Evolutionary conservation across 2,329 filamentous ascomycete species (phyloP), one percentile per base, ranked within the genome.

Genomic region (Amylocarpus encephaloides): DNA sequence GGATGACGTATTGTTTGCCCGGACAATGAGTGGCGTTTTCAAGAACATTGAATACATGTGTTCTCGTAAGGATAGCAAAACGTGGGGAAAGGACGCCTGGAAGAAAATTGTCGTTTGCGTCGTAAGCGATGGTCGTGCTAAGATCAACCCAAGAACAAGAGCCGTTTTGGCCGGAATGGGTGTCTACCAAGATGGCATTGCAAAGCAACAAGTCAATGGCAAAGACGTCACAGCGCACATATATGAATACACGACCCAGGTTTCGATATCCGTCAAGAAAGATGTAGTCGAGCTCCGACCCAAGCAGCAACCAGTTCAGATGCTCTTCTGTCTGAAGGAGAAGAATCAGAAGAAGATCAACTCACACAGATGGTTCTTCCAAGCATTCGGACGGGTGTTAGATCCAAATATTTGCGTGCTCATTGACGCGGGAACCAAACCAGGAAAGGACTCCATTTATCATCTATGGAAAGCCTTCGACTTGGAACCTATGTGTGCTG

Each of bases 261-360:
- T 91, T 59, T 88, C 87, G 32, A 74, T 97, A 63, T 83, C 88
- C 63, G 82, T 97, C 67, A 95, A 95, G 73, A 94, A 92, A 60
- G 86, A 86, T 53, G 80, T 95, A 38, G 92, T 97, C 7, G 78
- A 84, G 43, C 76, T 97, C 44, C 88, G 93, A 55, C 85, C 85
- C 42, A 88, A 90, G 64, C 86, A 86, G 53, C 90, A 93, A 55
- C 92, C 93, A 0, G 88, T 98, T 2, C 93, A 98, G 72, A 86
- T 98, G 74, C 80, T 98, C 4, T 98, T 98, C 75, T 98, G 93
- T 68, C 71, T 98, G 54, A 98, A 98, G 74, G 93, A 98, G 67
- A 97, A 96, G 80, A 98, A 98, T 67, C 91, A 96, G 73, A 98
- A 98, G 76, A 98, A 98, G 77, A 98, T 98, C 79, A 98, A 98